phyloP scores from a whole-genome alignment of 2,329 filamentous ascomycete genomes.

The Talaromyces marneffei region DNA sequence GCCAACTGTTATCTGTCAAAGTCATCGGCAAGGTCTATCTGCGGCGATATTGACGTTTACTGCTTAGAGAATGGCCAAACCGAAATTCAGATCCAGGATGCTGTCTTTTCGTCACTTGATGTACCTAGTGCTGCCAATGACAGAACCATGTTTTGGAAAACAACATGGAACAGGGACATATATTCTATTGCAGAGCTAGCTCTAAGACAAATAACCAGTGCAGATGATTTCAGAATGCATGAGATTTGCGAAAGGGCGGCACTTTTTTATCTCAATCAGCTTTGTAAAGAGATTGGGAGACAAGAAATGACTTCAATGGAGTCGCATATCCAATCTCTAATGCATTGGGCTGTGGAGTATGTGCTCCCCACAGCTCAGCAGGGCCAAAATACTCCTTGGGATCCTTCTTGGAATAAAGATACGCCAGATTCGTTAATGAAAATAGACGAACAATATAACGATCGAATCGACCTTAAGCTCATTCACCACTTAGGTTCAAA shows the following conservation, averaged over 20 bases:
- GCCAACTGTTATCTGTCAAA: background rate
- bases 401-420: slow-evolving; percentile 16
- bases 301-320: background rate
- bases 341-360: background rate
- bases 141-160: background rate
- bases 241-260: slow-evolving; percentile 6
- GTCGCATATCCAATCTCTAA: background rate
- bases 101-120: background rate
- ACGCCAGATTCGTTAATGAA: background rate
- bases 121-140: background rate
- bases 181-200: background rate
- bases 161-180: background rate
- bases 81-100: background rate
- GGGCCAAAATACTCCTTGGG: slow-evolving; percentile 8
- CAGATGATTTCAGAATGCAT: background rate
- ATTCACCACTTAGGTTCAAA: slow-evolving; percentile 26
- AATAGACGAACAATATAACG: background rate
- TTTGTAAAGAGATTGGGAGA: slow-evolving; percentile 2
- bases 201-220: background rate
- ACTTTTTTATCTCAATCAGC: slow-evolving; percentile 15
- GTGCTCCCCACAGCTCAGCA: background rate
- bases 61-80: background rate
- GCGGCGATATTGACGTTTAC: background rate
- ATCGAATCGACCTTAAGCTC: background rate
- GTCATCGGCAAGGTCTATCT: background rate